Base-by-base conservation (phyloP, 768 basidiomycete species). In the Phylloporus sp. region DNA sequence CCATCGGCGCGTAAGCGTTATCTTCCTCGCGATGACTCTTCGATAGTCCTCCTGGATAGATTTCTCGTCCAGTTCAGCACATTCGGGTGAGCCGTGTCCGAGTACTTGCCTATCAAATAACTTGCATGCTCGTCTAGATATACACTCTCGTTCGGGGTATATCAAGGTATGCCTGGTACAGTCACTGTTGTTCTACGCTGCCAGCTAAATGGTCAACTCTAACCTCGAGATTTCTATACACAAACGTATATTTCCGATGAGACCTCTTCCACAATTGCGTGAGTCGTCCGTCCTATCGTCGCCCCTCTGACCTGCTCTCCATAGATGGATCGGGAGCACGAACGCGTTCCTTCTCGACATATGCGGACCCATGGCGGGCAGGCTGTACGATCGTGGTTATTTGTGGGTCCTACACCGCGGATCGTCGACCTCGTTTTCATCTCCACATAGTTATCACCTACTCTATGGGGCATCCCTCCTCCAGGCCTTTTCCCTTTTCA, bases 321-420 rank as follows among this genome's bases (percentile, higher is more conserved):
- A 32, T 38, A 70, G 67, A 27, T 73, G 67, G 68, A 70, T 81
- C 24, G 80, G 79, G 9, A 75, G 77, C 26, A 62, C 69, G 9
- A 76, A 81, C 42, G 60, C 77, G 9, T 71, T 75, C 43, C 60
- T 80, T 15, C 62, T 73, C 17, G 60, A 79, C 28, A 65, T 71
- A 3, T 64, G 66, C 31, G 76, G 77, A 1, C 58, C 77, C 22
- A 42, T 75, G 35, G 66, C 71, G 4, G 80, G 80, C 11, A 67
- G 73, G 38, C 59, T 72, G 6, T 77, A 77, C 53, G 80, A 81
- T 40, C 67, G 67, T 18, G 79, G 80, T 41, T 75, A 77, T 58
- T 78, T 77, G 74, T 74, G 54, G 54, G 71, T 50, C 15, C 36
- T 23, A 15, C 22, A 10, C 28, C 23, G 17, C 26, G 21, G 2